These are phyloP conservation scores for Sporothrix curviconia DNA, from an alignment of 2,329 filamentous ascomycete genomes.

Conservation along the genomic window DNA sequence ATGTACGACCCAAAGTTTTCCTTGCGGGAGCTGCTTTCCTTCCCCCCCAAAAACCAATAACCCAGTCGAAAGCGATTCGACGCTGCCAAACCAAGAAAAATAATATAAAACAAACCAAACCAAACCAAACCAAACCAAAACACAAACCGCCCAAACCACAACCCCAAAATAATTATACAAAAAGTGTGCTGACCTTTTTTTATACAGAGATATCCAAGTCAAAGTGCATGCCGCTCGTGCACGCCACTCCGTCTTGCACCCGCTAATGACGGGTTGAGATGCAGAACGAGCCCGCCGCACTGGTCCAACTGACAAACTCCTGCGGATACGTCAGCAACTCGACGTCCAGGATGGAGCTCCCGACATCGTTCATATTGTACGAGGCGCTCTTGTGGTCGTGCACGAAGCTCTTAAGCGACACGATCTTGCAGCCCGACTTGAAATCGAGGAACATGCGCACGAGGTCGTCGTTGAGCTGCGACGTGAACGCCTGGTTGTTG, in stretches of 20 bases:
- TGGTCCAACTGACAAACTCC: conserved; percentile 86
- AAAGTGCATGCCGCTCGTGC: no score
- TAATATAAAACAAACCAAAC: conserved; percentile 8
- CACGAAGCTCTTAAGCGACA: conserved; percentile 89
- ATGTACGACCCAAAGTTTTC: not conserved
- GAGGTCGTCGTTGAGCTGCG: conserved; percentile 75
- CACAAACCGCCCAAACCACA: no score
- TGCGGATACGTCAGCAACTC: conserved; percentile 56
- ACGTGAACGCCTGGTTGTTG: conserved; percentile 95
- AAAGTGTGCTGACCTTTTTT: no score
- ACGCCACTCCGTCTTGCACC: no score
- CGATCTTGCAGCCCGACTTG: conserved; percentile 81
- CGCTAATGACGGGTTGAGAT: conserved; percentile 69
- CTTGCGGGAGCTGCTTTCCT: no score
- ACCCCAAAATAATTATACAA: not conserved
- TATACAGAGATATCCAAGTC: no score
- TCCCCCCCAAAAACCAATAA: no score
- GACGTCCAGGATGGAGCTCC: conserved; percentile 73
- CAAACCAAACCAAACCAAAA: no score
- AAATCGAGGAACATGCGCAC: conserved; percentile 88
- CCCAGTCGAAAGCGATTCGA: no score
- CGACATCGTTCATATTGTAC: conserved; percentile 70
- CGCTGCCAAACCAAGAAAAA: not conserved
- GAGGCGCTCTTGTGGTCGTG: conserved; percentile 71
- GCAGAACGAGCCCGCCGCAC: conserved; percentile 76